phyloP scores from a whole-genome alignment of 2,329 filamentous ascomycete species.

The Colletotrichum sansevieriae region DNA sequence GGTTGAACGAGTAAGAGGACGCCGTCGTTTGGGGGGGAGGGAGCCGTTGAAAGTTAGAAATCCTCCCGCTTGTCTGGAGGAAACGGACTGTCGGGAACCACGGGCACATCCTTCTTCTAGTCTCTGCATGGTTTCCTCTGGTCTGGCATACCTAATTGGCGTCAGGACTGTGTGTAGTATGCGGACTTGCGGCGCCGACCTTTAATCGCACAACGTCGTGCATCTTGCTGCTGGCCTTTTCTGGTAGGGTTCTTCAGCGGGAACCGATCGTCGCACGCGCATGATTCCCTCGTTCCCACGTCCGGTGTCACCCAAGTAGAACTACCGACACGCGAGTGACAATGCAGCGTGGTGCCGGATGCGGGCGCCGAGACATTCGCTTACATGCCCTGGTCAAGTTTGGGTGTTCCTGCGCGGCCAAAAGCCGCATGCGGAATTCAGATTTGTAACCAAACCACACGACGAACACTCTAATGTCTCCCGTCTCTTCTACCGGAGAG shows the following conservation, averaged over 20 bases:
- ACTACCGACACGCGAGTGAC: conserved; percentile 1
- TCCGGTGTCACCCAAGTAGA: neutral
- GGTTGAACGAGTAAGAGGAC: neutral
- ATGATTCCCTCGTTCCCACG: neutral
- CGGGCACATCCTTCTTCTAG: conserved; percentile 31
- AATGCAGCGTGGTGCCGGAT: neutral
- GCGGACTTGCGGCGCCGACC: neutral
- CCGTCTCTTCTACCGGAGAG: neutral
- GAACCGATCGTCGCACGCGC: neutral
- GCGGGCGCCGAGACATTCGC: conserved; percentile 10
- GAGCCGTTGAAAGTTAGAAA: conserved; percentile 22
- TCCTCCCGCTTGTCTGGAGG: neutral
- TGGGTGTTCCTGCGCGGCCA: conserved; percentile 9
- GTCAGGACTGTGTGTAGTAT: conserved; percentile 5
- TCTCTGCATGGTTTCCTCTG: neutral
- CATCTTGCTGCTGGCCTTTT: neutral
- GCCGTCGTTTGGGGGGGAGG: conserved; percentile 27
- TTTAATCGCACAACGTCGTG: conserved; percentile 6
- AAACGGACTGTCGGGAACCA: conserved; percentile 21
- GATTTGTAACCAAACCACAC: neutral
- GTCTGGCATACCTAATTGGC: neutral
- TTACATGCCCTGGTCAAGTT: conserved; percentile 9
- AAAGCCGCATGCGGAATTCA: conserved; percentile 24
- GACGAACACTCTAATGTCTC: neutral
- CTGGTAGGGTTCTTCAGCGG: conserved; percentile 22